Conservation (phyloP, 164 flowering plant genomes). For the Kalanchoe fedtschenkoi region DNA sequence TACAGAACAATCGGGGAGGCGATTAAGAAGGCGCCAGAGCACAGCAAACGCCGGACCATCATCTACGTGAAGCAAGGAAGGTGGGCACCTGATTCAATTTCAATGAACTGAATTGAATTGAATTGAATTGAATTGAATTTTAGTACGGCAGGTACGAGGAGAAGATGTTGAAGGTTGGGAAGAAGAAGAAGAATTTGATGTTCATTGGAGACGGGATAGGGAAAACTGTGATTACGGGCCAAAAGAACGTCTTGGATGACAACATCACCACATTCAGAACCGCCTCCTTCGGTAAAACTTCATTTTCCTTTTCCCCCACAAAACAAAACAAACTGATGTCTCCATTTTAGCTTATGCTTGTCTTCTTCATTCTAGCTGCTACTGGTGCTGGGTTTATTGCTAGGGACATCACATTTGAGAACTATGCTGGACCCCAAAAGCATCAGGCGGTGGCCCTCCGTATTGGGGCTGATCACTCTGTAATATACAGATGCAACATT, state of each 20-base stretch:
- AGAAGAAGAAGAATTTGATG: constrained; percentile 84
- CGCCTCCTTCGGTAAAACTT: constrained; percentile 60
- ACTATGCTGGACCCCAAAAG: constrained; percentile 46
- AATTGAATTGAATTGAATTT: not conserved
- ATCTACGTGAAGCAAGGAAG: constrained; percentile 80
- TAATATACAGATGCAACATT: constrained; percentile 40
- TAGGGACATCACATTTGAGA: constrained; percentile 45
- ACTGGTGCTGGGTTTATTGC: constrained; percentile 56
- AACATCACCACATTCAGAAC: constrained; percentile 77
- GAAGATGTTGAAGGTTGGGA: constrained; percentile 62
- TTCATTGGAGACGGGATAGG: constrained; percentile 89
- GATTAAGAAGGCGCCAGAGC: constrained; percentile 63
- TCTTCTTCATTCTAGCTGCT: constrained; percentile 26
- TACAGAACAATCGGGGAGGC: constrained; percentile 59
- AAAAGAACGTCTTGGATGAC: constrained; percentile 31
- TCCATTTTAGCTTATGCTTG: not conserved
- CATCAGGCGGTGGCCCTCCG: constrained; percentile 66
- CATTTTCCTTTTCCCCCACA: too few species aligned
- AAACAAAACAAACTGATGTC: too few species aligned
- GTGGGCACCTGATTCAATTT: constrained; percentile 24
- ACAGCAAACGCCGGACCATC: constrained; percentile 39
- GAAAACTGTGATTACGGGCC: constrained; percentile 62
- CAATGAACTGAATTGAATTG: not conserved
- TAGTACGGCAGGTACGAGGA: constrained; percentile 58
- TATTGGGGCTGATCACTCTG: constrained; percentile 40